Base-by-base conservation (phyloP, 345 rosid genomes). In the Brassica juncea region DNA sequence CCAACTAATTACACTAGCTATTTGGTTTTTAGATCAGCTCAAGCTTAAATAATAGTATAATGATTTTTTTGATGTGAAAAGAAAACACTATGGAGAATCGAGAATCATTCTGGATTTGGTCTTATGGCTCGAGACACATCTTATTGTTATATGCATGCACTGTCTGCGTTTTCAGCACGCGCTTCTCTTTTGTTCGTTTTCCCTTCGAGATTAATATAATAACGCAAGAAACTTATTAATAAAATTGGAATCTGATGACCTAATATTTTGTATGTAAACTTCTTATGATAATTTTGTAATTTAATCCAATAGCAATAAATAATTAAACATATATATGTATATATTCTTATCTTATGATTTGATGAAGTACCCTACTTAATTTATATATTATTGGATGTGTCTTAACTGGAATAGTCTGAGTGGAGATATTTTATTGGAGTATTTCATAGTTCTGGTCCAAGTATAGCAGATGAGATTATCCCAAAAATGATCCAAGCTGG, bases 141-240 rank as follows among this genome's bases (percentile, higher is more conserved):
- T 28, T 28, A 28, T 28, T 28, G 31, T 28, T 28, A 34, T 34
- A 34, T 7, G 47, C 47, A 39, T 39, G 47, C 47, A 39, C 47
- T 7, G 11, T 68, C 44, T 58, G 25, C 34, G 49, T 49, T 63
- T 52, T 66, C 16, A 70, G 74, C 78, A 73, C 73, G 78, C 66
- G 74, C 66, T 35, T 79, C 63, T 25, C 28, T 15, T 52, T 34
- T 54, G 42, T 60, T 27, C 9, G 30, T 44, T 5, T 72, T 72
- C 67, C 4, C 10, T 58, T 66, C 3, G 19, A 66, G 30, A 70
- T 47, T 49, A 52, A 44, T 32, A 8, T 54, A 55, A 16, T 57
- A 57, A n/a, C 10, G 57, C 9, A 68, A 67, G 15, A 77, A 7
- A 47, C 11, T 19, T 27, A 30, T 57, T 35, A 66, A 3, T 57